These are phyloP conservation scores for Aspergillus sp. DNA, from an alignment of 2,329 filamentous ascomycete genomes.

Conservation along the genomic window DNA sequence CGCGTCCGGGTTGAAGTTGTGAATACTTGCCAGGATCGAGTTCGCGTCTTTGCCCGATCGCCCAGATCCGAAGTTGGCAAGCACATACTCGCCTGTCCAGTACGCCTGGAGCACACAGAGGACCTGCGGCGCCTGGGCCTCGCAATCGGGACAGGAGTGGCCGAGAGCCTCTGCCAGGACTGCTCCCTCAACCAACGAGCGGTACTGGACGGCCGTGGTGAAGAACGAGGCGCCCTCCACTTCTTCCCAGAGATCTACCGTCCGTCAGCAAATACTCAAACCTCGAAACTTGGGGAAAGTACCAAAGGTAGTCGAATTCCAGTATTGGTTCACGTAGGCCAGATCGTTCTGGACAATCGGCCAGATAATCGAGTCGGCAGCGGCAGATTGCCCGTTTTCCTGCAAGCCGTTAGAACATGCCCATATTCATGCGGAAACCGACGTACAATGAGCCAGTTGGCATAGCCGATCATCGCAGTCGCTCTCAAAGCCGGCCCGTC, in stretches of 20 bases:
- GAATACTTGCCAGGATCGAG: conserved; percentile 56
- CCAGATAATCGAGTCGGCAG: conserved; percentile 53
- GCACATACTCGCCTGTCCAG: conserved; percentile 59
- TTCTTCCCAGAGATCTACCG: conserved; percentile 64
- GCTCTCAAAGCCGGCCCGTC: conserved; percentile 28
- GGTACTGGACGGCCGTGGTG: conserved; percentile 59
- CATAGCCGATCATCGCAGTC: conserved; percentile 27
- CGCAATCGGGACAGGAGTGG: conserved; percentile 52
- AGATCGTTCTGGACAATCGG: conserved; percentile 67
- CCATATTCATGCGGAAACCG: background rate
- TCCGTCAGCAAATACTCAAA: background rate
- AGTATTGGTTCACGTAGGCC: conserved; percentile 63
- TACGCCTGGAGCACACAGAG: conserved; percentile 66
- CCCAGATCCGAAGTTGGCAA: conserved; percentile 58
- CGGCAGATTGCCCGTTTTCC: conserved; percentile 45
- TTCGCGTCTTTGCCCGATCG: conserved; percentile 65
- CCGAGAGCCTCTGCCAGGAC: conserved; percentile 56
- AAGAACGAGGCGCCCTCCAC: conserved; percentile 68
- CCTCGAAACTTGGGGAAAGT: background rate
- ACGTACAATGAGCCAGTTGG: conserved; percentile 56
- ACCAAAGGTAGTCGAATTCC: conserved; percentile 52
- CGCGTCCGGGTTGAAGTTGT: conserved; percentile 58
- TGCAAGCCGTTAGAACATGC: conserved; percentile 1
- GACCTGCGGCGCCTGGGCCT: conserved; percentile 56
- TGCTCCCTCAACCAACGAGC: conserved; percentile 50